Base-by-base conservation (phyloP, 1,139 yeast species). In the Petasospora rhodanensis region DNA sequence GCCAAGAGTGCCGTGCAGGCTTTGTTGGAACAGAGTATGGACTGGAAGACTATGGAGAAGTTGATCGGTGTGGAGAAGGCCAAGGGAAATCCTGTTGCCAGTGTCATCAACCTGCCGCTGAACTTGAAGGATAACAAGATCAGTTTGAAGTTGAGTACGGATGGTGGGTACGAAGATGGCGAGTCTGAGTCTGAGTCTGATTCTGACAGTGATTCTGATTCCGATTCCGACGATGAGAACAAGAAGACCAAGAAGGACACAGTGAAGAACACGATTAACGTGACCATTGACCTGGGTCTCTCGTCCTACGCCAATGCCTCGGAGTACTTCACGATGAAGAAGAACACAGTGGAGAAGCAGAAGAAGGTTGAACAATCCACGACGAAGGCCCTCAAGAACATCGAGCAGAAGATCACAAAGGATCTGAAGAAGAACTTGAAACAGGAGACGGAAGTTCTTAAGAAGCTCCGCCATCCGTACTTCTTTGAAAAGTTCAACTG, bases 401-500 rank as follows among this genome's bases (percentile, higher is more conserved):
- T 96, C 10, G 94, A 86, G 53, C 70, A 73, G 42, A 84, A 82
- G 49, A 83, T 91, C 40, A 73, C 71, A 35, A 76, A 73, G 23
- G 96, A 89, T 51, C 62, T 89, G 47, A 74, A 75, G 35, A 76
- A 71, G 48, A 71, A 76, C 28, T 67, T 82, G 49, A 82, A 81
- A 38, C 75, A 74, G 37, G 79, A 80, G 37, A 72, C 70, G 38
- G 81, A 76, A 28, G 68, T 74, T 2, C 64, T 86, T 40, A 79
- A 75, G 42, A 77, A 73, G 23, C 64, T 82, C 20, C 70, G 96
- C 32, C 70, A 75, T 6, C 85, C 86, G 29, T 80, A 67, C 50
- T 89, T 96, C 84, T 93, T 93, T 62, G 98, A 91, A 53, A 91
- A 91, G 56, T 91, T 82, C 55, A 78, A 68, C 52, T 91, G 98